These are phyloP conservation scores for Macrolepiota dolichaula DNA, from an alignment of 768 basidiomycete species.

Conservation along the genomic window DNA sequence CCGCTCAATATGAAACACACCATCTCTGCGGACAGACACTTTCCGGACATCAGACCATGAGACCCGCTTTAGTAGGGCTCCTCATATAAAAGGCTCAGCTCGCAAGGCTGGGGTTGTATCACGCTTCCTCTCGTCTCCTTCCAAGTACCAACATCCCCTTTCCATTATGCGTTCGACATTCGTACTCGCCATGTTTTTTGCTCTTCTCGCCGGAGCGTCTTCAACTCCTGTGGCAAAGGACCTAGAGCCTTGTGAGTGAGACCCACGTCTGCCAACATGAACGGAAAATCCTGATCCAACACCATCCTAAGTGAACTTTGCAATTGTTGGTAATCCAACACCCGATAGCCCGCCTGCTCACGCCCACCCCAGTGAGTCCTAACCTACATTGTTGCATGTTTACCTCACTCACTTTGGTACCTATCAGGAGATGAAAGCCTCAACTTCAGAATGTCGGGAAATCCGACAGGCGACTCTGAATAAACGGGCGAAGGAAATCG, in stretches of 20 bases:
- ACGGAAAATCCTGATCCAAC: not conserved
- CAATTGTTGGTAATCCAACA: slow-evolving; percentile 5
- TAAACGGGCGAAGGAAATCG: not conserved
- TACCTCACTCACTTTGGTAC: not conserved
- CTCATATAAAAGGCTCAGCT: not conserved
- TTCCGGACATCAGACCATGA: slow-evolving; percentile 1
- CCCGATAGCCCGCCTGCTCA: not conserved
- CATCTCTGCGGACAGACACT: not conserved
- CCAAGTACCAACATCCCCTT: not conserved
- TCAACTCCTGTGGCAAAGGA: not conserved
- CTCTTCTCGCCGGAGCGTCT: not conserved
- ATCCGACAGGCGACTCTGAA: not conserved
- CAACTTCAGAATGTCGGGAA: slow-evolving; percentile 2
- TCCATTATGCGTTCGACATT: not conserved
- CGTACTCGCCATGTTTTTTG: not conserved
- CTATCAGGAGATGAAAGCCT: not conserved
- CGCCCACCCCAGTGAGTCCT: not conserved
- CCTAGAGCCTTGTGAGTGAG: not conserved
- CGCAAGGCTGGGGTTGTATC: not conserved
- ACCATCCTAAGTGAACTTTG: not conserved
- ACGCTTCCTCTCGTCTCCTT: not conserved
- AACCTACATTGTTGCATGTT: not conserved
- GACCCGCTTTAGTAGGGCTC: not conserved
- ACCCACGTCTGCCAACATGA: not conserved
- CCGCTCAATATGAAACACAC: slow-evolving; percentile 3